These are phyloP conservation scores for Ramularia endophylla DNA, from an alignment of 2,329 filamentous ascomycete species.

Conservation along the genomic window DNA sequence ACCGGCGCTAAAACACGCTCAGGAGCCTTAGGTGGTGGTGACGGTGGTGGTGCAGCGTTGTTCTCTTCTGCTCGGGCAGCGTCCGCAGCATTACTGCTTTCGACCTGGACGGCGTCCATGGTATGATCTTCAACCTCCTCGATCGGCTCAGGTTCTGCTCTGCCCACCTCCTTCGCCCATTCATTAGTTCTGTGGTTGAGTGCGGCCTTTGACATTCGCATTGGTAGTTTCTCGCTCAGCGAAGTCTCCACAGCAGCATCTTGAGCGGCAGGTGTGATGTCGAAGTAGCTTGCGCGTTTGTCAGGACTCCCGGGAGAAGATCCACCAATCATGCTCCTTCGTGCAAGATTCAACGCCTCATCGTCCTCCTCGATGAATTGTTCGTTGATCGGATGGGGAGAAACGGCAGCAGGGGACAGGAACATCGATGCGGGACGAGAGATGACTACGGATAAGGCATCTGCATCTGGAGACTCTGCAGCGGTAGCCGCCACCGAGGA, in stretches of 20 bases:
- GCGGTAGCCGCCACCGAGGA: constrained; percentile 19
- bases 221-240: constrained; percentile 59
- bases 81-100: constrained; percentile 42
- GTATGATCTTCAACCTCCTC: constrained; percentile 29
- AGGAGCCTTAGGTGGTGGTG: constrained; percentile 8
- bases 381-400: constrained; percentile 5
- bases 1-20: constrained; percentile 2
- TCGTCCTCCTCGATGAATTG: constrained; percentile 15
- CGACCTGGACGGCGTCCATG: constrained; percentile 35
- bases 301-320: neutral
- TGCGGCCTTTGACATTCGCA: constrained; percentile 68
- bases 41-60: constrained; percentile 17
- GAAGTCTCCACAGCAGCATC: constrained; percentile 1
- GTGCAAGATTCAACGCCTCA: constrained; percentile 11
- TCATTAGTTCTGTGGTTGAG: constrained; percentile 87
- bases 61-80: constrained; percentile 29
- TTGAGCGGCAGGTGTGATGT: neutral
- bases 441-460: constrained; percentile 13
- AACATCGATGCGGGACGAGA: constrained; percentile 14
- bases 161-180: constrained; percentile 85
- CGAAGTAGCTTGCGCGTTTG: neutral
- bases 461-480: constrained; percentile 18
- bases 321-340: neutral
- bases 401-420: constrained; percentile 5
- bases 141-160: constrained; percentile 60